These are phyloP conservation scores for Pythium myriotylum DNA, from an alignment of 352 stramenopile genomes.

Conservation along the genomic window DNA sequence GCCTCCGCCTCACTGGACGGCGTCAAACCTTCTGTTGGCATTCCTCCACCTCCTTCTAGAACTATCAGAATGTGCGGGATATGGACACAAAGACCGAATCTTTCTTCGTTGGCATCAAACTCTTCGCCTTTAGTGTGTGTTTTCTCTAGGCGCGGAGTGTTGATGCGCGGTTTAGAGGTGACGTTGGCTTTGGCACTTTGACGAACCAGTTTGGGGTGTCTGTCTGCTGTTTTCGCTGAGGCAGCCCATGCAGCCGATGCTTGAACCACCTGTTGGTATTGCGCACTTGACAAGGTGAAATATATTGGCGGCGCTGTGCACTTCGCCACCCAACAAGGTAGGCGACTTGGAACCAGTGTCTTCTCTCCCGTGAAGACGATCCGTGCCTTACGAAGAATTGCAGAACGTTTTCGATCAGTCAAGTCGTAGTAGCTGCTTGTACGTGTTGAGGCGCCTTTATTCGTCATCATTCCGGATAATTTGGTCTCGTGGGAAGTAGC, in stretches of 20 bases:
- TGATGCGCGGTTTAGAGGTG: neutral
- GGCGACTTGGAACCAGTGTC: conserved; percentile 34
- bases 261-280: conserved; percentile 70
- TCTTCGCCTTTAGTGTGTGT: conserved; percentile 13
- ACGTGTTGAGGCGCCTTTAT: neutral
- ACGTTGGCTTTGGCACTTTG: conserved; percentile 18
- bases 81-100: conserved; percentile 57
- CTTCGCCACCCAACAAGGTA: conserved; percentile 61
- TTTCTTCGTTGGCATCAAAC: conserved; percentile 69
- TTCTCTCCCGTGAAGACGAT: conserved; percentile 73
- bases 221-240: conserved; percentile 24
- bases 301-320: conserved; percentile 74
- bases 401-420: conserved; percentile 48
- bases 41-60: conserved; percentile 48
- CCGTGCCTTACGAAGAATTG: conserved; percentile 57
- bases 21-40: neutral
- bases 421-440: conserved; percentile 43
- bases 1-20: neutral
- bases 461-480: neutral
- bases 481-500: neutral
- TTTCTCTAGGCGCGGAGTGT: neutral
- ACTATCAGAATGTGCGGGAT: conserved; percentile 71
- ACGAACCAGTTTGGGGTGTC: conserved; percentile 16
- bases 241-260: conserved; percentile 60
- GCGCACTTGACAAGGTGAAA: conserved; percentile 64